phyloP scores from a whole-genome alignment of 495 filamentous ascomycete genomes.

The Aspergillus sparsus region DNA sequence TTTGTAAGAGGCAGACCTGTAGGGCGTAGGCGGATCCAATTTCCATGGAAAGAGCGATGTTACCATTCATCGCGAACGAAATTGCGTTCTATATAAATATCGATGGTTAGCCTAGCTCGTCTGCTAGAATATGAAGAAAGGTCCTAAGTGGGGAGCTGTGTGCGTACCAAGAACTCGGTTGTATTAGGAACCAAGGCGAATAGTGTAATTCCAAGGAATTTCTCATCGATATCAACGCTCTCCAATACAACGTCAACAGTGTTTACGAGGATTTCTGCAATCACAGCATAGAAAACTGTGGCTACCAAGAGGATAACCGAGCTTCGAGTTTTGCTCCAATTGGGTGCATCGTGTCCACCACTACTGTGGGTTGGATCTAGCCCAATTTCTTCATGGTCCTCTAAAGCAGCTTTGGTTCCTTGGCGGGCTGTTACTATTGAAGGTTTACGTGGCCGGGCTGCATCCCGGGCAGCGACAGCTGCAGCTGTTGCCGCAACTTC shows the following conservation, averaged over 20 bases:
- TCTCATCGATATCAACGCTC: constrained; percentile 89
- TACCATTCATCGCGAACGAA: constrained; percentile 99
- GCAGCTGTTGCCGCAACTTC: constrained; percentile 93
- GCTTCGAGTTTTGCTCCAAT: constrained; percentile 93
- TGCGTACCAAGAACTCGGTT: constrained; percentile 89
- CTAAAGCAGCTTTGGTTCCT: constrained; percentile 28
- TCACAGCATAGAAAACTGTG: constrained; percentile 89
- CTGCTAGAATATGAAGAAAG: not conserved
- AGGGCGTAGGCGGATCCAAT: constrained; percentile 97
- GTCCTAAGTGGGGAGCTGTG: not conserved
- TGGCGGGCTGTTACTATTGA: constrained; percentile 34
- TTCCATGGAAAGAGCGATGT: constrained; percentile 98
- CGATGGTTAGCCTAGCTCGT: constrained; percentile 33
- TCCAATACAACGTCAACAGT: constrained; percentile 93
- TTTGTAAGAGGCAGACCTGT: constrained; percentile 96
- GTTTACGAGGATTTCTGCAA: constrained; percentile 95
- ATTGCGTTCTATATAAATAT: constrained; percentile 77
- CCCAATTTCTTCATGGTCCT: constrained; percentile 47
- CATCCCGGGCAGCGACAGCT: constrained; percentile 82
- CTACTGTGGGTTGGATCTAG: constrained; percentile 41
- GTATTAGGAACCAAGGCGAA: constrained; percentile 98
- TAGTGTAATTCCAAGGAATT: constrained; percentile 95
- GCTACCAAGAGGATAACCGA: constrained; percentile 85
- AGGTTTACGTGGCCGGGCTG: constrained; percentile 52
- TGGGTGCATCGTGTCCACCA: constrained; percentile 95